Evolutionary conservation across 768 basidiomycete species (phyloP), one percentile per base, ranked within the genome.

Genomic region (Lentinula sp.): DNA sequence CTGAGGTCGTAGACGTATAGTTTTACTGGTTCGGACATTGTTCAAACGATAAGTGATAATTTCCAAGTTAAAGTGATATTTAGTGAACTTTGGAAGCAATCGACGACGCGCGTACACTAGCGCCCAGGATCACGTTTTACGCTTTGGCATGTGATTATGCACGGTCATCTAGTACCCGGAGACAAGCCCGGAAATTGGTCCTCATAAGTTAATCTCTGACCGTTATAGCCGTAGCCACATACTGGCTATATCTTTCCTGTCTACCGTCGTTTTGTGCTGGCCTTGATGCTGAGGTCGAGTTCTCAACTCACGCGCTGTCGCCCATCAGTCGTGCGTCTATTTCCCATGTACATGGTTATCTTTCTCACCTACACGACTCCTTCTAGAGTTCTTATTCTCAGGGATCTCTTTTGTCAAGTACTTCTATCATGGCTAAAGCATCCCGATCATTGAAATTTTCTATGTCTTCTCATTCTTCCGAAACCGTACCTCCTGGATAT

Each of bases 1-100:
- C 87, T 94, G 57, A 96, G 85, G 68, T 97, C 95, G 72, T 97
- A 97, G 1, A 96, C 85, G 69, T 95, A 94, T 28, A 97, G 81
- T 65, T 91, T 78, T 16, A 97, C 93, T n/a, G 69, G 68, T 7
- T 70, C 59, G 58, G 74, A 70, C 71, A 75, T 78, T 15, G 55
- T 54, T 40, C 7, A 31, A 56, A 34, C n/a, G 13, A 37, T 50
- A 50, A 31, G 31, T 34, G 48, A 34, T 59, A 21, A 37, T 39
- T 10, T 54, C 13, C 53, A 23, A 21, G 8, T 35, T 43, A 13
- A 43, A 16, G 21, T 18, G n/a, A 18, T 23, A 18, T 39, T 18
- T 34, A 60, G 59, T 49, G 34, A 21, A 37, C 8, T 46, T 28
- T 7, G 48, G 11, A n/a, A 34, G 51, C 5, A 39, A 39, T 1